A percentile compares a stretch with the other conserved stretches of the same genome.
Conservation (phyloP, 495 filamentous ascomycete genomes). For the Aspergillus carlsbadensis region DNA sequence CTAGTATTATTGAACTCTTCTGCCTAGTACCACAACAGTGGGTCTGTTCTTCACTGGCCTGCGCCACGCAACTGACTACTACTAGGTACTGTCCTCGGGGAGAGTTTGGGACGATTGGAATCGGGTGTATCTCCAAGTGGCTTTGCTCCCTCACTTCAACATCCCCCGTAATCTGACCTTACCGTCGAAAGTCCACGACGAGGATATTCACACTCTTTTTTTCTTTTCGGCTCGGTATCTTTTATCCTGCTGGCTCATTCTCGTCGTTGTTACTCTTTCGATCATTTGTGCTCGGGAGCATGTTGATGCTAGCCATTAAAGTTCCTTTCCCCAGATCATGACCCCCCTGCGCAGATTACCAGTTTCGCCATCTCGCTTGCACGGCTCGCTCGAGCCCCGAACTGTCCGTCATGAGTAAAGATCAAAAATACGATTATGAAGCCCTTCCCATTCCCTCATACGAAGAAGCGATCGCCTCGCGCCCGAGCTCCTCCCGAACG, state of each 20-base stretch:
- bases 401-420: constrained; percentile 52
- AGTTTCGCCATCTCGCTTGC: constrained; percentile 29
- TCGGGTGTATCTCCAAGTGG: neutral
- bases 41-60: constrained; percentile 8
- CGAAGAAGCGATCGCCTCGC: constrained; percentile 78
- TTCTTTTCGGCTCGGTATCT: constrained; percentile 2
- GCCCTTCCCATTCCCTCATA: constrained; percentile 87
- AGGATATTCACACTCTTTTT: constrained; percentile 5
- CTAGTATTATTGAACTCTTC: constrained; percentile 16
- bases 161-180: constrained; percentile 4
- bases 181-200: neutral
- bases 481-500: constrained; percentile 61
- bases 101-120: neutral
- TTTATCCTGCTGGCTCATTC: constrained; percentile 6
- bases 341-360: constrained; percentile 35
- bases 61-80: constrained; percentile 17
- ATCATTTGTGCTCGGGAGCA: constrained; percentile 25
- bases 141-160: constrained; percentile 8
- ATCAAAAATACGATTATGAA: constrained; percentile 63
- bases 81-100: neutral
- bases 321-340: constrained; percentile 48
- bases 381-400: constrained; percentile 36
- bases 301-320: constrained; percentile 31
- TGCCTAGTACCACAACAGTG: constrained; percentile 16
- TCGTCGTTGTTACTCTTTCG: constrained; percentile 10